Evolutionary conservation across 306 rosid species (phyloP).

Genomic region (Begonia loranthoides): DNA sequence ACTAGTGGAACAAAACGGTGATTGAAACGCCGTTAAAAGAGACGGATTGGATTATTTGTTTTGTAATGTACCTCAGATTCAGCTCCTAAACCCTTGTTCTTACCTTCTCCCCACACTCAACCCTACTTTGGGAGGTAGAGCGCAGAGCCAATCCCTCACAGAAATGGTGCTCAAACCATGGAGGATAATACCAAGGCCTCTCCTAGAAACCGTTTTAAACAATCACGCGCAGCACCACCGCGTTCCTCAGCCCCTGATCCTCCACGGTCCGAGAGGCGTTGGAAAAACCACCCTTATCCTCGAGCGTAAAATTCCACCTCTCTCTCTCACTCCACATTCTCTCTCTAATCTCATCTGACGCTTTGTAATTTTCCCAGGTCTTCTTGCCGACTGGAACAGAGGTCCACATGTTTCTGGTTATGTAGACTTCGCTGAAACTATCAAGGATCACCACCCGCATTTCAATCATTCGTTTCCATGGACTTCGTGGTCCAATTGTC

Average conservation of each 20-base stretch:
- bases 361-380: constrained; percentile 25
- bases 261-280: constrained; percentile 91
- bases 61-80: too few species aligned
- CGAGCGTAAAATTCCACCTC: constrained; percentile 30
- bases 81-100: constrained; percentile 31
- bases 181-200: constrained; percentile 72
- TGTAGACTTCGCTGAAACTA: constrained; percentile 65
- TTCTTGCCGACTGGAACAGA: constrained; percentile 66
- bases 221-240: constrained; percentile 88
- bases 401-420: constrained; percentile 87
- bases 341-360: not conserved
- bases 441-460: constrained; percentile 39
- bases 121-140: not conserved
- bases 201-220: constrained; percentile 72
- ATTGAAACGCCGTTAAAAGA: too few species aligned
- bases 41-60: too few species aligned
- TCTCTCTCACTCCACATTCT: not conserved
- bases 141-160: not conserved
- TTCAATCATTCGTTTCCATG: constrained; percentile 45
- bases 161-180: constrained; percentile 62
- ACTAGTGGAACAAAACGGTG: too few species aligned
- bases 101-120: constrained; percentile 5
- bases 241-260: constrained; percentile 65
- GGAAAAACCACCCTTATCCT: constrained; percentile 90
- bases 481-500: constrained; percentile 70